Conservation (phyloP, 2,329 filamentous ascomycete species). For the Xylariales sp. region DNA sequence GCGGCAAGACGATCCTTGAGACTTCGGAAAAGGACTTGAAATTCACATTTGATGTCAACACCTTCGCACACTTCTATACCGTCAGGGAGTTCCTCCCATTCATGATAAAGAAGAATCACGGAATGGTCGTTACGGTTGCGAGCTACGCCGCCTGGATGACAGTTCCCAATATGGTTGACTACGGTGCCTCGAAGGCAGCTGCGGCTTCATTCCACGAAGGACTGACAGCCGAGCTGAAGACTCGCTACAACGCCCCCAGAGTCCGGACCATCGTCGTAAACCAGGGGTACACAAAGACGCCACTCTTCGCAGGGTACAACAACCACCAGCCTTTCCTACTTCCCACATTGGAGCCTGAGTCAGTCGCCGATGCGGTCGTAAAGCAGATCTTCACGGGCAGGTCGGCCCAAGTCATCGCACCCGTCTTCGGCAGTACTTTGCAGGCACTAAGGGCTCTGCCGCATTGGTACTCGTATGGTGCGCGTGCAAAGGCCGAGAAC, state of each 20-base stretch:
- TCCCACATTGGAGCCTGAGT: conserved; percentile 53
- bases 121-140: conserved; percentile 53
- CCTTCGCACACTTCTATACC: conserved; percentile 44
- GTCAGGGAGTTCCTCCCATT: conserved; percentile 46
- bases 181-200: conserved; percentile 53
- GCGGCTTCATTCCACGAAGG: conserved; percentile 57
- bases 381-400: conserved; percentile 52
- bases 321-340: conserved; percentile 46
- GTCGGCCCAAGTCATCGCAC: conserved; percentile 53
- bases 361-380: conserved; percentile 60
- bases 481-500: conserved; percentile 38
- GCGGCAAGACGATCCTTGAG: conserved; percentile 41
- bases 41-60: conserved; percentile 48
- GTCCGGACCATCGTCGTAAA: conserved; percentile 62
- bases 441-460: conserved; percentile 48
- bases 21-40: conserved; percentile 37
- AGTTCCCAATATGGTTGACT: conserved; percentile 54
- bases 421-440: conserved; percentile 36
- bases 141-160: conserved; percentile 50
- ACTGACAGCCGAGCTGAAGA: conserved; percentile 43
- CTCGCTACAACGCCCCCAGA: conserved; percentile 47
- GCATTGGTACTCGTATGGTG: conserved; percentile 56
- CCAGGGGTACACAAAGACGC: conserved; percentile 57
- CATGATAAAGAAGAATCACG: conserved; percentile 46
- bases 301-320: conserved; percentile 54